Evolutionary conservation across 108 stramenopile genomes (phyloP), one percentile per base, ranked within the genome.

Genomic region (Tribonema minus): DNA sequence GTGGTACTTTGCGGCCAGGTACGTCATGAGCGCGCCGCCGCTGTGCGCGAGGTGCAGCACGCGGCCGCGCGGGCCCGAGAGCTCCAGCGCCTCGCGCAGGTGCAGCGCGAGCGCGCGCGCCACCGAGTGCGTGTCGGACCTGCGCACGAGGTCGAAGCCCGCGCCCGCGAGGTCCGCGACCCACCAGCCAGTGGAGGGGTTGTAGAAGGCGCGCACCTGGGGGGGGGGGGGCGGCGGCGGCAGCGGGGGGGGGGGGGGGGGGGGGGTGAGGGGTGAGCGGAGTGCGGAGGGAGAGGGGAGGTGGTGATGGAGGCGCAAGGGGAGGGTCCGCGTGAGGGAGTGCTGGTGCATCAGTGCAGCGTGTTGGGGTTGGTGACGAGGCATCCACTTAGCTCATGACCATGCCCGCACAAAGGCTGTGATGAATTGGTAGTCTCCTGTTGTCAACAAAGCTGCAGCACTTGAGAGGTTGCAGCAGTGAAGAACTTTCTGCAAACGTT

Each of bases 141-240:
- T 71, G 23, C 77, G 68, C 9, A 85, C 37, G 7, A 83, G 68
- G 36, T 80, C 67, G 33, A 65, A 85, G 37, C 82, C 77, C 3
- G 82, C 84, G 33, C 79, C 37, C 7, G 84, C 68, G 27, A 79
- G 61, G 37, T 85, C 84, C 9, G 75, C 70, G 33, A 85, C 68
- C 82, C 82, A 85, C 84, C 82, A 83, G 0, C 84, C 84, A 7
- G 78, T 72, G n/a, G 84, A 85, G 0, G 84, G 84, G 77, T 85
- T 85, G 82, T 85, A 85, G 61, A 83, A 85, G 0, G 84, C 71
- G 1, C 82, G 84, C 20, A 85, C 82, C 37, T 83, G 63, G 20
- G 6, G 65, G 15, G 23, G 26, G 76, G 64, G 33, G 37, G 70
- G 3, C n/a, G 66, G 33, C n/a, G n/a, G n/a, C n/a, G n/a, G n/a